These are phyloP conservation scores for Sugiyamaella grinbergsii DNA, from an alignment of 1,139 yeast species.

Conservation along the genomic window DNA sequence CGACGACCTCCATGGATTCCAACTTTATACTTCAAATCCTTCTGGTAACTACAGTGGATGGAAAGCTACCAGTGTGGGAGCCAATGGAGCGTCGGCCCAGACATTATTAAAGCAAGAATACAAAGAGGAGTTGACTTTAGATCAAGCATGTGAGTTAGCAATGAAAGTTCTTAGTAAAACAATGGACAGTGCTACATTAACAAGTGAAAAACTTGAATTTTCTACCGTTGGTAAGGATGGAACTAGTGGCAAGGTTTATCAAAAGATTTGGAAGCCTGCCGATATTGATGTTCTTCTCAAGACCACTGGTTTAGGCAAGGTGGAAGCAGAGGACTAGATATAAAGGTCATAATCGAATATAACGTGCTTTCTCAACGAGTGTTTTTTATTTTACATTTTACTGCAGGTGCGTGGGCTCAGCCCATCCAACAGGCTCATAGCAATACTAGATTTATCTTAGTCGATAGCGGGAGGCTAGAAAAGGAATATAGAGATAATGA, in stretches of 20 bases:
- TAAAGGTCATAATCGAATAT: slow-evolving; percentile 4
- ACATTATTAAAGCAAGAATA: slow-evolving; percentile 93
- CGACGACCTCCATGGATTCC: slow-evolving; percentile 88
- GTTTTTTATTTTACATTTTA: background rate
- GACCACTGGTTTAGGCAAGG: slow-evolving; percentile 67
- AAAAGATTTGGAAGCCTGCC: slow-evolving; percentile 75
- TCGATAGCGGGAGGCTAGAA: too few species aligned
- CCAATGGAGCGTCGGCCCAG: slow-evolving; percentile 95
- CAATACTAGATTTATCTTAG: too few species aligned
- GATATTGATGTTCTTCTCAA: slow-evolving; percentile 77
- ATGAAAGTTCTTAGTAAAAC: slow-evolving; percentile 91
- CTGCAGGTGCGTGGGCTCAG: background rate
- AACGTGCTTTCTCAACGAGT: background rate
- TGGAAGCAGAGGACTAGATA: slow-evolving; percentile 51
- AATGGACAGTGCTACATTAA: slow-evolving; percentile 83
- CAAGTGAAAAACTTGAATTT: slow-evolving; percentile 86
- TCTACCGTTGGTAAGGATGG: slow-evolving; percentile 64
- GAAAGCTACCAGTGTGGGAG: slow-evolving; percentile 98
- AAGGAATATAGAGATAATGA: too few species aligned
- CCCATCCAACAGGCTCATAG: background rate
- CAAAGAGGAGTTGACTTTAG: slow-evolving; percentile 73
- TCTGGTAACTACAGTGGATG: slow-evolving; percentile 98
- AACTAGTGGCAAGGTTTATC: slow-evolving; percentile 55
- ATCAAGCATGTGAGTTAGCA: slow-evolving; percentile 85
- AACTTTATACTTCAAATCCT: slow-evolving; percentile 92